A percentile compares a stretch with the other conserved stretches of the same genome.
These are phyloP conservation scores for Colletotrichum somersetense DNA, from an alignment of 2,329 filamentous ascomycete species.

Conservation along the genomic window DNA sequence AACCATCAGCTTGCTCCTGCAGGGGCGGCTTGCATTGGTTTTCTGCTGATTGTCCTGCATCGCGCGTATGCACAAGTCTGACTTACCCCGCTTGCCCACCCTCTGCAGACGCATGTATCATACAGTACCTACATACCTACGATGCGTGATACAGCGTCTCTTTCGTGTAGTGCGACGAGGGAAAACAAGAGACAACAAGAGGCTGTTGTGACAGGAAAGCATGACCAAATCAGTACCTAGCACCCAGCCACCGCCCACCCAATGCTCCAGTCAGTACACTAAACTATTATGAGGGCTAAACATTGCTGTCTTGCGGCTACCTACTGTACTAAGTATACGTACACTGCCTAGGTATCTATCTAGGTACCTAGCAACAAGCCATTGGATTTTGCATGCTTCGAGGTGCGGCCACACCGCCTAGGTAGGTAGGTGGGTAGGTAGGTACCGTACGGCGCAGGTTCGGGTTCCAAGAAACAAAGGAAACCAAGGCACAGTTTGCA, in stretches of 20 bases:
- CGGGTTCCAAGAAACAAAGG: not conserved
- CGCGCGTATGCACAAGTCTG: slow-evolving; percentile 6
- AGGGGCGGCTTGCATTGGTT: not conserved
- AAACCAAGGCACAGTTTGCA: not conserved
- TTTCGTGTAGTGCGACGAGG: not conserved
- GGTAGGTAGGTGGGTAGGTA: too few species aligned
- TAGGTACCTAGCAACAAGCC: not conserved
- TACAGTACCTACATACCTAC: not conserved
- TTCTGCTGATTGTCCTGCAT: not conserved
- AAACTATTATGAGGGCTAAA: not conserved
- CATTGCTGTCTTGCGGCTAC: not conserved
- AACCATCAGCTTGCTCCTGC: slow-evolving; percentile 8
- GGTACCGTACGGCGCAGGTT: not conserved
- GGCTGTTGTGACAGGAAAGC: not conserved
- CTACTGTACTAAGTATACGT: not conserved
- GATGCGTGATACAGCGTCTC: not conserved
- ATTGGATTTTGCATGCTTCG: not conserved
- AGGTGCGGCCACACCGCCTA: not conserved
- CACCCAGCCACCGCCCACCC: not conserved
- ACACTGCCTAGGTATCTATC: not conserved
- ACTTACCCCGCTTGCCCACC: not conserved
- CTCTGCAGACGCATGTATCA: not conserved
- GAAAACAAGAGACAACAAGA: slow-evolving; percentile 3
- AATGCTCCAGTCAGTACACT: not conserved
- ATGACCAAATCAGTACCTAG: not conserved